A percentile compares a stretch with the other conserved stretches of the same genome.
phyloP scores from a whole-genome alignment of 2,329 filamentous ascomycete genomes.

The Talaromyces sp. region DNA sequence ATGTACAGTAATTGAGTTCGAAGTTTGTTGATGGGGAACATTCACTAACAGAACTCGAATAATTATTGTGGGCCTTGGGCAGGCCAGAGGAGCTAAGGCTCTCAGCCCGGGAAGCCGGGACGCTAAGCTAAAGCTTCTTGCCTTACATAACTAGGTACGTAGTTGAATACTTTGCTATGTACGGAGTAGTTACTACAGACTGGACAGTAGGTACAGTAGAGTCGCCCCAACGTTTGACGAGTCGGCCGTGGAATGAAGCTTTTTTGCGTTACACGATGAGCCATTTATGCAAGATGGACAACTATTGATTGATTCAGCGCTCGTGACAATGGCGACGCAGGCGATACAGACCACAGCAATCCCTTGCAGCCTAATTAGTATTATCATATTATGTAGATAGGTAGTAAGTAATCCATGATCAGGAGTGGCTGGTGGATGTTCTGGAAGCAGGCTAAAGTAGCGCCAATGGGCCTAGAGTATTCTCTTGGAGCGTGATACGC shows the following conservation, averaged over 20 bases:
- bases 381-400: too few species aligned
- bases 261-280: neutral
- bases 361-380: neutral
- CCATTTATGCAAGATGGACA: neutral
- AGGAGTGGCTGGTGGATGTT: too few species aligned
- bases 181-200: too few species aligned
- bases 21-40: neutral
- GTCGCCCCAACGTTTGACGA: neutral
- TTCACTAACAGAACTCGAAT: too few species aligned
- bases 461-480: neutral
- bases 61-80: neutral
- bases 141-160: too few species aligned
- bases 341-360: neutral
- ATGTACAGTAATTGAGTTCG: too few species aligned
- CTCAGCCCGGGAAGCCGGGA: conserved; percentile 16
- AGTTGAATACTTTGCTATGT: too few species aligned
- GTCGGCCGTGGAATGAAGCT: neutral
- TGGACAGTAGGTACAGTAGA: too few species aligned
- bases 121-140: conserved; percentile 12
- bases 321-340: neutral
- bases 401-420: too few species aligned
- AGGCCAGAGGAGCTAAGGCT: neutral
- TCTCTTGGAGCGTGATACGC: neutral
- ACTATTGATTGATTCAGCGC: too few species aligned
- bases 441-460: conserved; percentile 3